Conservation (phyloP, 371 early-diverging fungal species). For the Mucor velutinosus region DNA sequence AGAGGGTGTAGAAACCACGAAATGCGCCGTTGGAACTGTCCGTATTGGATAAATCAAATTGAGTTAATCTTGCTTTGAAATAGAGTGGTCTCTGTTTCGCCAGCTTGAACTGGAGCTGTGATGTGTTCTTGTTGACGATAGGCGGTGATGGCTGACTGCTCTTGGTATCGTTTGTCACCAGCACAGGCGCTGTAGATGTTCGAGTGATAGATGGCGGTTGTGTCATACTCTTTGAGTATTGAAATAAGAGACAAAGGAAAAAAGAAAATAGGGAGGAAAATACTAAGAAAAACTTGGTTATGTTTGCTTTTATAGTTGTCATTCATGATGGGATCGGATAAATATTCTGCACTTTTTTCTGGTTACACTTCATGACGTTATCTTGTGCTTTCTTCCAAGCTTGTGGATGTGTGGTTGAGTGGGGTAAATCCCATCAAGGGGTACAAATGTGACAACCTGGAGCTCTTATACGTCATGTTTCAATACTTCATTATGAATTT, state of each 20-base stretch:
- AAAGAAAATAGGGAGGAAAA: background rate
- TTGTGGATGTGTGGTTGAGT: background rate
- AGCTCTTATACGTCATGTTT: background rate
- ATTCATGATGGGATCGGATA: background rate
- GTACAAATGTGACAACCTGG: background rate
- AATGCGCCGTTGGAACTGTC: conserved; percentile 55
- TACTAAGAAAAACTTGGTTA: background rate
- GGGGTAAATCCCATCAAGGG: background rate
- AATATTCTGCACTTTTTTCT: background rate
- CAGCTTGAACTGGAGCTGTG: conserved; percentile 11
- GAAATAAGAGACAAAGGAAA: background rate
- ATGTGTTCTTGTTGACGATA: background rate
- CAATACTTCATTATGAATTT: background rate
- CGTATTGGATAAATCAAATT: conserved; percentile 49
- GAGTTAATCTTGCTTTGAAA: conserved; percentile 46
- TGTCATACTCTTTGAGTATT: background rate
- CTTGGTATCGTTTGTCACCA: background rate
- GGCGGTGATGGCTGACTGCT: background rate
- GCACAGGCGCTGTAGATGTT: conserved; percentile 19
- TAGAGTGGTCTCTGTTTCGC: conserved; percentile 28
- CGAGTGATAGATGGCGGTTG: conserved; percentile 9
- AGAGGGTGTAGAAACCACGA: conserved; percentile 90
- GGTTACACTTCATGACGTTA: background rate
- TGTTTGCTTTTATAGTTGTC: background rate
- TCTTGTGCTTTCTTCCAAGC: background rate